Conservation (phyloP, 208 protist genomes). For the Vickermania ingenoplastis region DNA sequence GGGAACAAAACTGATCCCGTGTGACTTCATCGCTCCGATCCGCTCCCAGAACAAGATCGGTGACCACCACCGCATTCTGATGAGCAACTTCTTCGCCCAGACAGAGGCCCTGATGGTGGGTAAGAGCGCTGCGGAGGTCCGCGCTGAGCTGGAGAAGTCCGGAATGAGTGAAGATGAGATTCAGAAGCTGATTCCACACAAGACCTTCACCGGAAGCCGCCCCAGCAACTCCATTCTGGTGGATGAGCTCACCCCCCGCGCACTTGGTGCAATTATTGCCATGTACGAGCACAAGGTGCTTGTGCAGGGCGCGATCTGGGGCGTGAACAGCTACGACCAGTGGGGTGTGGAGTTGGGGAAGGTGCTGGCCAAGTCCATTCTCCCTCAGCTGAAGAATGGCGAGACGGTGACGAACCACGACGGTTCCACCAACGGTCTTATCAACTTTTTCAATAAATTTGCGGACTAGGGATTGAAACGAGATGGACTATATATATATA, state of each 20-base stretch:
- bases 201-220: conserved; percentile 90
- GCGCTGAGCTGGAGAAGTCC: conserved; percentile 51
- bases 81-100: conserved; percentile 97
- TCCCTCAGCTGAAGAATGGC: conserved; percentile 80
- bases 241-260: conserved; percentile 88
- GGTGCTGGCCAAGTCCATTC: conserved; percentile 94
- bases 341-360: conserved; percentile 98
- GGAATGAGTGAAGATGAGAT: conserved; percentile 49
- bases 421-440: conserved; percentile 92
- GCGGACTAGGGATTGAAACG: conserved; percentile 30
- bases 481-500: conserved; percentile 2
- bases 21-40: conserved; percentile 93
- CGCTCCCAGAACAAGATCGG: conserved; percentile 89
- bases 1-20: conserved; percentile 95
- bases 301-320: conserved; percentile 95
- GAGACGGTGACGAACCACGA: conserved; percentile 74
- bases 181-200: conserved; percentile 55
- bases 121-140: conserved; percentile 85
- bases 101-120: conserved; percentile 96
- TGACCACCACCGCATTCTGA: conserved; percentile 93
- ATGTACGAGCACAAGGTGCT: conserved; percentile 98
- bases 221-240: conserved; percentile 95
- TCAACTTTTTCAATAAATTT: conserved; percentile 89
- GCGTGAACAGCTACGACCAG: conserved; percentile 97
- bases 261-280: conserved; percentile 93